Base-by-base conservation (phyloP, 805 yeast species). In the Yamadazyma ubonensis region DNA sequence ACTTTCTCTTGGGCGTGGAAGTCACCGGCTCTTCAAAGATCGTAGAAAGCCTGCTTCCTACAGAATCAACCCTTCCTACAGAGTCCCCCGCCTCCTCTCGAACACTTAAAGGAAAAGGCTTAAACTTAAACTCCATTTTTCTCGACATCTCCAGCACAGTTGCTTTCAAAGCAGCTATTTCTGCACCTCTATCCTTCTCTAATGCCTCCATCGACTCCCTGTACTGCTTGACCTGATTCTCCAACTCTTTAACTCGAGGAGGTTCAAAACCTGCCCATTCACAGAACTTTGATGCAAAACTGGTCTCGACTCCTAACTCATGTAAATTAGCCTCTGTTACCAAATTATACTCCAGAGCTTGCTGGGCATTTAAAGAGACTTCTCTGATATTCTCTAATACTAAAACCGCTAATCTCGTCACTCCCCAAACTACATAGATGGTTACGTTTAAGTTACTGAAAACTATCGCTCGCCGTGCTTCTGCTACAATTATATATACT, bases 381-480 rank as follows among this genome's bases (percentile, higher is more conserved):
- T 12, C 9, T 27, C 32, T 35, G 6, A 38, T n/a, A 6, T 19
- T 10, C 23, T 51, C 47, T 2, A 44, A 32, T 8, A 45, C 21
- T 5, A 39, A 26, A 3, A 60, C 44, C 2, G 58, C 29, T 5
- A 61, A 40, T 37, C 66, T 49, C 9, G 63, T 49, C 6, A 54
- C 18, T 5, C 62, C 61, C 65, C 67, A 63, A 6, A 32, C 20
- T 5, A 41, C 29, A 41, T 65, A 67, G 7, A 69, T 43, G 2
- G 53, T 52, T 35, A 69, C 57, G 41, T 68, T 68, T 32, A 67
- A 52, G 43, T 67, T 62, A 18, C 58, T 61, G 34, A 69, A 65
- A 5, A 67, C 59, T 9, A 58, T 42, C 10, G 50, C 42, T 33
- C 45, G 49, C 29, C 64, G 32, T 9, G 55, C 38, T 7, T 52